Evolutionary conservation across 2,329 filamentous ascomycete species (phyloP), one percentile per base, ranked within the genome.

Genomic region (Monosporascus sp.): DNA sequence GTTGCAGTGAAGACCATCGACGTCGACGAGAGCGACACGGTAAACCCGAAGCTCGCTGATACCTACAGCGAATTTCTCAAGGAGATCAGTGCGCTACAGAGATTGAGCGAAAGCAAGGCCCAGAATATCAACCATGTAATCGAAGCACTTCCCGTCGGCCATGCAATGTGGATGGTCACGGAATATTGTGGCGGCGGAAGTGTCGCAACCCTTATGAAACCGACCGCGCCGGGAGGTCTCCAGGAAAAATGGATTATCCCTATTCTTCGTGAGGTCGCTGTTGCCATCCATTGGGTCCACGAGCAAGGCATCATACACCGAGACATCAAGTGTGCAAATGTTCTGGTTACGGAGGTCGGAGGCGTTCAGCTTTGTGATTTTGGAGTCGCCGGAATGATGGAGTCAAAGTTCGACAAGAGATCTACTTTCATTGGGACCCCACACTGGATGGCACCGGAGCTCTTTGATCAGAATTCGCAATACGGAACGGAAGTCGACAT

Each of bases 171-270:
- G 90, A 89, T 94, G 75, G 84, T 94, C 52, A 92, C 88, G 55
- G 89, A 94, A 71, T 91, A 92, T 69, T 92, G 89, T 63, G 88
- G 87, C 6, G 90, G 90, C 57, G 90, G 90, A 48, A 94, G 89
- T 68, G 86, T 95, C 68, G 86, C 81, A 59, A 92, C 80, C 56
- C 79, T 81, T 54, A 86, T 86, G 84, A 82, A 80, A 65, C 84
- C 86, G n/a, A 87, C 82, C 1, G 76, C 78, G 3, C 82, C 83
- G 0, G 81, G 80, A 1, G 84, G 85, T 2, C 70, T 88, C n/a
- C 79, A 83, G 61, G 85, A 88, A 72, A 86, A 84, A 66, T 87
- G 82, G 79, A 86, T 88, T 53, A 80, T 86, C 15, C 81, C 85
- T 4, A 87, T 88, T 55, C 64, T 87, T 55, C 76, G 85, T 44